phyloP scores from a whole-genome alignment of 352 stramenopile species.

The Aphanomyces cochlioides region DNA sequence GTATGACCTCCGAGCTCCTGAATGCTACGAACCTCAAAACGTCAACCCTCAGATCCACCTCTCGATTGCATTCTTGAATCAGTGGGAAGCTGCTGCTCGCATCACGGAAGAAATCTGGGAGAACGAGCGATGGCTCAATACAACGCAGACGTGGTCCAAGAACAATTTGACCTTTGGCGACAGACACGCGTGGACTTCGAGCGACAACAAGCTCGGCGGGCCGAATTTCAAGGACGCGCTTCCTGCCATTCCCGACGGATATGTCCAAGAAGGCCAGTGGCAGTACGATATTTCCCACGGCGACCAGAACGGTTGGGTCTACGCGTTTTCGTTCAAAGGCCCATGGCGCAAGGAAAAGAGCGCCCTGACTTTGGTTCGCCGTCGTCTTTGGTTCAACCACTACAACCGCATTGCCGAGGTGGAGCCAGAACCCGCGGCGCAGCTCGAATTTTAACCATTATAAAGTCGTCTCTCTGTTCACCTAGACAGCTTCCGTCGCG shows the following conservation, averaged over 20 bases:
- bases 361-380: conserved; percentile 54
- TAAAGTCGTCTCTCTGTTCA: no score
- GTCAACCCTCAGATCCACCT: conserved; percentile 10
- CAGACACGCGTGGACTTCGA: conserved; percentile 20
- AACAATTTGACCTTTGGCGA: conserved; percentile 24
- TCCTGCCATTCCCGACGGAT: conserved; percentile 15
- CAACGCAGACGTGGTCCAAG: conserved; percentile 27
- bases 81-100: conserved; percentile 19
- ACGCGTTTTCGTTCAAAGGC: conserved; percentile 55
- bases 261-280: conserved; percentile 35
- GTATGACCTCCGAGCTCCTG: conserved; percentile 18
- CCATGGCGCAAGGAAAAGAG: conserved; percentile 56
- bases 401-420: conserved; percentile 34
- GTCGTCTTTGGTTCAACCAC: conserved; percentile 68
- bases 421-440: background rate
- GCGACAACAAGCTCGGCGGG: conserved; percentile 15
- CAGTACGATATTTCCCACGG: conserved; percentile 47
- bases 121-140: conserved; percentile 27
- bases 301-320: conserved; percentile 58
- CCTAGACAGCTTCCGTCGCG: background rate
- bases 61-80: conserved; percentile 18
- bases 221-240: conserved; percentile 18
- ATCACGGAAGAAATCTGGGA: conserved; percentile 29
- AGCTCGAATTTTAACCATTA: background rate
- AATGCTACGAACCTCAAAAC: background rate